Conservation (phyloP, 768 basidiomycete genomes). For the Pleurotus eryngii region DNA sequence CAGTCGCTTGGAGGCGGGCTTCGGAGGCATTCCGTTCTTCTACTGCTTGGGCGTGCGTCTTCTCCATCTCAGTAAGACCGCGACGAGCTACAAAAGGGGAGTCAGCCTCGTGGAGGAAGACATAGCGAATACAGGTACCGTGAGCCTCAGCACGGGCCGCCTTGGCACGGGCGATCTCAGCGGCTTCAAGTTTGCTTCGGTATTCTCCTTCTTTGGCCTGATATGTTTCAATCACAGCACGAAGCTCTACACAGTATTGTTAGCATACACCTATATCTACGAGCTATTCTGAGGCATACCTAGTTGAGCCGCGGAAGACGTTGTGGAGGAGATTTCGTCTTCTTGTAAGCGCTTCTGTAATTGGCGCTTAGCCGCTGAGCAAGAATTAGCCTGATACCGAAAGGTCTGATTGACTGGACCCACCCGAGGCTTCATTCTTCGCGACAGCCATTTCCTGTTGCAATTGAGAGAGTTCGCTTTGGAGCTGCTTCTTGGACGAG, state of each 20-base stretch:
- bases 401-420: conserved; percentile 11
- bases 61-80: conserved; percentile 60
- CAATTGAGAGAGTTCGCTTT: conserved; percentile 51
- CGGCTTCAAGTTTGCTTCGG: conserved; percentile 58
- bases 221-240: conserved; percentile 61
- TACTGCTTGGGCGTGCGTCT: conserved; percentile 44
- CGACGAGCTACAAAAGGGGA: conserved; percentile 45
- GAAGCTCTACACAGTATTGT: conserved; percentile 43
- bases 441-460: conserved; percentile 34
- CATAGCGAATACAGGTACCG: conserved; percentile 34
- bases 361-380: conserved; percentile 53
- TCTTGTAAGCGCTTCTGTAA: conserved; percentile 61
- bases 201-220: conserved; percentile 60
- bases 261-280: not conserved
- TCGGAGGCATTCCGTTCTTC: conserved; percentile 53
- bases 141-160: conserved; percentile 61
- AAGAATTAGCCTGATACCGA: conserved; percentile 5
- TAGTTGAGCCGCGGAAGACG: conserved; percentile 57
- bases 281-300: conserved; percentile 31
- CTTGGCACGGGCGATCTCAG: conserved; percentile 67
- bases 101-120: conserved; percentile 10
- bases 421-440: conserved; percentile 61
- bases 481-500: conserved; percentile 54
- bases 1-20: conserved; percentile 45
- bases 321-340: conserved; percentile 53